Base-by-base conservation (phyloP, 768 basidiomycete species). In the Crepidotus variabilis region DNA sequence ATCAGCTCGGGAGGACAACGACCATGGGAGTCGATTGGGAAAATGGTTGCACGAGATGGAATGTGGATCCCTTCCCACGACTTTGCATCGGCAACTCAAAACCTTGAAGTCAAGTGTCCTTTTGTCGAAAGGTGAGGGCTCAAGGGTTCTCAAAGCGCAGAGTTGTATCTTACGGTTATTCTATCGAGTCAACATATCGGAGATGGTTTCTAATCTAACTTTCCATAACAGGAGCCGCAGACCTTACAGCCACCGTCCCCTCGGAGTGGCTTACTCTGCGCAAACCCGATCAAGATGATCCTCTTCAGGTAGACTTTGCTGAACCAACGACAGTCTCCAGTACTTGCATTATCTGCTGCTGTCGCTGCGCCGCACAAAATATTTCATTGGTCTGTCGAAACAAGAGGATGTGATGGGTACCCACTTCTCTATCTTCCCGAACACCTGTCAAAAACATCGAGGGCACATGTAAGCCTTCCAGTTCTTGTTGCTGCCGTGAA, bases 301-400 rank as follows among this genome's bases (percentile, higher is more conserved):
- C 6, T 46, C 47, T 48, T 49, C 34, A 57, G 32, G 33, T 47
- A 39, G 57, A 32, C 36, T 20, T 52, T 52, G 63, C 59, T 50
- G 61, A 60, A 52, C 67, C 75, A 57, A 78, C 58, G 59, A 85
- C 66, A 52, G 81, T 85, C 66, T 82, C 84, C 49, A 91, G 67
- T 46, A 92, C 85, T 54, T 85, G 81, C 47, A 87, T 73, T n/a
- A 93, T 75, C 58, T 78, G 77, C 59, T 83, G 84, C 67, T 93
- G 90, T 54, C 78, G 81, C 88, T 91, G 57, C 33, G 46, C 53
- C 33, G 35, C 7, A 56, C 48, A n/a, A 48, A 51, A 39, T 9
- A 52, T 46, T 46, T 24, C 16, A 46, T 22, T 16, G 34, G 14
- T 18, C 32, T 56, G 23, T 47, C n/a, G n/a, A 47, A 52, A 55